phyloP scores from a whole-genome alignment of 352 stramenopile species.

The Pythium dissimile region DNA sequence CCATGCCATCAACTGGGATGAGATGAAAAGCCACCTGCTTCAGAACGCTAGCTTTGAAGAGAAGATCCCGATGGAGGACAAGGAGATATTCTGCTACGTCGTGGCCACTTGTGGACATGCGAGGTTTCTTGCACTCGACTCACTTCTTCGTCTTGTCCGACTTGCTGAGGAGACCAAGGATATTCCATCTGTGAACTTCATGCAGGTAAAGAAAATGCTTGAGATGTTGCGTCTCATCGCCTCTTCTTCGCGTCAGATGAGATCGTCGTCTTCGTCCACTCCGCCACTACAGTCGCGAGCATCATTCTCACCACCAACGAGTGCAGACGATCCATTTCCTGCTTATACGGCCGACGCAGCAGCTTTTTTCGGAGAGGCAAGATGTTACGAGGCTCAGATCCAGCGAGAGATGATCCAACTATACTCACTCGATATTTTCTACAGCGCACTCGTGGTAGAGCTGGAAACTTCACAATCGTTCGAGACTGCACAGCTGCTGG shows the following conservation, averaged over 20 bases:
- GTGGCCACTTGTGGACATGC: constrained; percentile 32
- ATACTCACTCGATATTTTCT: constrained; percentile 49
- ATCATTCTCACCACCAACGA: constrained; percentile 14
- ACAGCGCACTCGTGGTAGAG: constrained; percentile 30
- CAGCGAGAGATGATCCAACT: constrained; percentile 42
- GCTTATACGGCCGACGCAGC: constrained; percentile 21
- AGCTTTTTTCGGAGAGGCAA: constrained; percentile 26
- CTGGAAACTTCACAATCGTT: constrained; percentile 28
- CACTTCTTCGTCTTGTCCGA: constrained; percentile 26
- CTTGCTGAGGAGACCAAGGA: constrained; percentile 30
- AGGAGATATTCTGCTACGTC: constrained; percentile 56
- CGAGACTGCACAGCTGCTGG: constrained; percentile 24
- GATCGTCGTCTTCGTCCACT: neutral
- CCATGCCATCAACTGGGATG: constrained; percentile 57
- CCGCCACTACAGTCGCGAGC: neutral
- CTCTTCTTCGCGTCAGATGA: neutral
- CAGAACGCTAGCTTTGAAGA: constrained; percentile 48
- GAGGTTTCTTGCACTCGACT: constrained; percentile 45
- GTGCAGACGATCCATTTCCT: constrained; percentile 14
- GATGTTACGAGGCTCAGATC: constrained; percentile 1
- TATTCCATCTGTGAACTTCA: constrained; percentile 4
- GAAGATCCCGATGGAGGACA: constrained; percentile 46
- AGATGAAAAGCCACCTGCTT: constrained; percentile 39
- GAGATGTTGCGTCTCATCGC: constrained; percentile 17
- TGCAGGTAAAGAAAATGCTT: constrained; percentile 15